phyloP scores from a whole-genome alignment of 2,329 filamentous ascomycete species.

The Hypoxylon sp. region DNA sequence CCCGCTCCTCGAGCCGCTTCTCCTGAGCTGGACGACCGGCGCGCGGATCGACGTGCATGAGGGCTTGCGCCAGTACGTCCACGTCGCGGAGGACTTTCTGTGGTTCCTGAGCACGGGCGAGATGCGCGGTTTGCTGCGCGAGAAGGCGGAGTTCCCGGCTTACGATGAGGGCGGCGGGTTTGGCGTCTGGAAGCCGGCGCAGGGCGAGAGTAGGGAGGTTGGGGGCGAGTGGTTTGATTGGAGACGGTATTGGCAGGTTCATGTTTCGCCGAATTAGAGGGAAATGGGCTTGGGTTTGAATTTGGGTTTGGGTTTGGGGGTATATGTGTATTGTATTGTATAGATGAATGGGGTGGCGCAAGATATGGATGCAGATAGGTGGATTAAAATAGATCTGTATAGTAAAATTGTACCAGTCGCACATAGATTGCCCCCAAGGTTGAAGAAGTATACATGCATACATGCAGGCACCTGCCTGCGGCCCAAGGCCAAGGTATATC shows the following conservation, averaged over 20 bases:
- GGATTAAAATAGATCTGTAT: no score
- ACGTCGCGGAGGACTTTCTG: slow-evolving; percentile 65
- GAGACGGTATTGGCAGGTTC: slow-evolving; percentile 50
- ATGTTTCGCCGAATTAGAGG: slow-evolving; percentile 40
- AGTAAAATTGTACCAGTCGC: no score
- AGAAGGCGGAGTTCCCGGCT: slow-evolving; percentile 57
- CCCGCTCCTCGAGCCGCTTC: slow-evolving; percentile 67
- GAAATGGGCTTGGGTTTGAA: neutral
- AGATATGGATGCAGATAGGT: no score
- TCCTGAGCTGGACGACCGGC: slow-evolving; percentile 69
- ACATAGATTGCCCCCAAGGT: no score
- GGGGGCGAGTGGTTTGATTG: slow-evolving; percentile 51
- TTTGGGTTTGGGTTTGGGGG: no score
- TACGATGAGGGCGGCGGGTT: slow-evolving; percentile 46
- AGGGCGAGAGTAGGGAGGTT: slow-evolving; percentile 41
- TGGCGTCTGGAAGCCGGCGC: slow-evolving; percentile 48
- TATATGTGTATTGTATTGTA: no score
- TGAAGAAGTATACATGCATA: no score
- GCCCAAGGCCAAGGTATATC: no score
- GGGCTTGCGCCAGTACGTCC: slow-evolving; percentile 68
- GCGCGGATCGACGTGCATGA: slow-evolving; percentile 65
- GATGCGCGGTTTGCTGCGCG: slow-evolving; percentile 57
- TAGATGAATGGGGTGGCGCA: no score
- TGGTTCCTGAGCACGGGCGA: slow-evolving; percentile 54
- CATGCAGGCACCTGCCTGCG: no score